Base-by-base conservation (phyloP, 2,329 filamentous ascomycete genomes). In the Ilyonectria robusta region DNA sequence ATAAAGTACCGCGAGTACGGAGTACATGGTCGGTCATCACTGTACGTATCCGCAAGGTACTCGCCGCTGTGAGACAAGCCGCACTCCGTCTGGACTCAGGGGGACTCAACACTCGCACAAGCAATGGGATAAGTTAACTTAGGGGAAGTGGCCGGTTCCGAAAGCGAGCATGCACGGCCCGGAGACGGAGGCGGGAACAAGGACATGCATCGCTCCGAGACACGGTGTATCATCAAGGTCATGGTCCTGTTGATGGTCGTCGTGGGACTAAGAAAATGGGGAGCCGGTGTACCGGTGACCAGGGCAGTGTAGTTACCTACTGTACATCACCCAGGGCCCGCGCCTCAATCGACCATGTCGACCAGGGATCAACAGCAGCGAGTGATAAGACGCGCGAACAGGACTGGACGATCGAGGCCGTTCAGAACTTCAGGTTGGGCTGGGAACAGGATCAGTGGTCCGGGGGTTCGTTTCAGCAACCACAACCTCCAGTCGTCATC, bases 131-230 rank as follows among this genome's bases (percentile, higher is more conserved):
- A 26, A 26, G 26, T 26, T 26, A 26, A 26, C 4, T 26, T 26
- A 26, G 31, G 26, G 17, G n/a, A 23, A 31, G 50, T 35, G 26
- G 13, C 54, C 37, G 29, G 37, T 40, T 54, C 9, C 55, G n/a
- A 40, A 29, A 29, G 47, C 35, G 8, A 53, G 17, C 23, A 37
- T 50, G 37, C 37, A 44, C 62, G 62, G 62, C 48, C 55, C 62
- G 62, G 44, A 60, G 37, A 51, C 57, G 62, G 57, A 57, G n/a
- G 54, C 48, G 55, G 62, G 50, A 57, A 37, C 62, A 57, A 46
- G 57, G 62, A 56, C 57, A 42, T 44, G 62, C 56, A 56, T 59
- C 10, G 50, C n/a, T 35, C 31, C 37, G 11, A n/a, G 37, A 2
- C 37, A 40, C 15, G 37, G 37, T 40, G 11, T 40, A 10, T 40